Evolutionary conservation across 2,329 filamentous ascomycete genomes (phyloP).

Genomic region (Aspergillus phoenicis): DNA sequence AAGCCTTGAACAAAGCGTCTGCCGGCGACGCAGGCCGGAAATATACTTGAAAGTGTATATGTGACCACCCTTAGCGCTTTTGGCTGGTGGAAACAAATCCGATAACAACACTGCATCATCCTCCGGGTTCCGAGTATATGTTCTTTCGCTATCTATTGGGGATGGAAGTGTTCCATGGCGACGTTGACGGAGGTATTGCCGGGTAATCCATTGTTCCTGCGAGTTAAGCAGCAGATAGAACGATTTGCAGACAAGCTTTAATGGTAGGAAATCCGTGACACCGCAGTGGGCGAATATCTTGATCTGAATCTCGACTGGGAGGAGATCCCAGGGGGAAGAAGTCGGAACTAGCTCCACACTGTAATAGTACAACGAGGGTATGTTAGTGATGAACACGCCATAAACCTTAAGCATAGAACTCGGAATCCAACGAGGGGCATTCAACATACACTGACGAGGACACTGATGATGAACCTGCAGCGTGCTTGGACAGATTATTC

Average conservation of each 20-base stretch:
- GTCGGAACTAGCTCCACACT: conserved; percentile 29
- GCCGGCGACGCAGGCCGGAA: conserved; percentile 39
- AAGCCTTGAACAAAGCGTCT: conserved; percentile 43
- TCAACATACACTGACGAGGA: conserved; percentile 30
- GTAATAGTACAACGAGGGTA: conserved; percentile 22
- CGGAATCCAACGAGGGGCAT: background rate
- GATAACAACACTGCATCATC: conserved; percentile 49
- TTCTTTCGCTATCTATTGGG: conserved; percentile 37
- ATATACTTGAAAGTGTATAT: conserved; percentile 47
- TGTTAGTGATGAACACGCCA: conserved; percentile 14
- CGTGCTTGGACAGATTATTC: conserved; percentile 26
- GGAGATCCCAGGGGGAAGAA: conserved; percentile 41
- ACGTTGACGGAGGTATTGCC: conserved; percentile 44
- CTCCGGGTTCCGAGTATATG: conserved; percentile 45
- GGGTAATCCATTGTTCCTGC: conserved; percentile 45
- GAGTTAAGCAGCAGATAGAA: conserved; percentile 40
- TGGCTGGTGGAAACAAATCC: conserved; percentile 45
- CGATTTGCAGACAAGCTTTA: conserved; percentile 44
- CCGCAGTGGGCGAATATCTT: conserved; percentile 45
- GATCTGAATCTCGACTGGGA: conserved; percentile 47
- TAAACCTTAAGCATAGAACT: background rate
- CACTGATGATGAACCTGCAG: conserved; percentile 24
- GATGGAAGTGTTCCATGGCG: conserved; percentile 48
- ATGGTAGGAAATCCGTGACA: conserved; percentile 37
- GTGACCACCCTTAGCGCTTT: conserved; percentile 39